Evolutionary conservation across 805 yeast species (phyloP).

Genomic region (Saccharomycopsis vini): DNA sequence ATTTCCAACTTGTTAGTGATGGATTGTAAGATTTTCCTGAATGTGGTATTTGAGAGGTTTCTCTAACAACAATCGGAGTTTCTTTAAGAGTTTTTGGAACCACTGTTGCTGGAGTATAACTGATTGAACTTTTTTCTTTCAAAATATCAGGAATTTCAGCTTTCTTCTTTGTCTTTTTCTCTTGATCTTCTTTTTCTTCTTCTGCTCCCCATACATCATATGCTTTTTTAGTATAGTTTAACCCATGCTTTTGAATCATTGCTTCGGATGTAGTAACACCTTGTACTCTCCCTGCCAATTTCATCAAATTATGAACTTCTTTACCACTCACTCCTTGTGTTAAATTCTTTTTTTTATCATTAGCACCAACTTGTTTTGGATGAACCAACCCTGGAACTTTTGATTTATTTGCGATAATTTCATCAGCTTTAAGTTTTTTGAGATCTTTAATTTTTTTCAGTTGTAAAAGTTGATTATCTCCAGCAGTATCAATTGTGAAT

Average conservation of each 20-base stretch:
- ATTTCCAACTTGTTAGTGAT: slow-evolving; percentile 72
- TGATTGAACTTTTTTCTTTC: slow-evolving; percentile 30
- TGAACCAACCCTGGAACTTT: slow-evolving; percentile 57
- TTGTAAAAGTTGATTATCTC: slow-evolving; percentile 37
- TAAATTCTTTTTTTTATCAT: slow-evolving; percentile 30
- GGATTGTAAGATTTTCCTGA: slow-evolving; percentile 95
- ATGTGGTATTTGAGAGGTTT: slow-evolving; percentile 49
- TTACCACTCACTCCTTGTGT: slow-evolving; percentile 57
- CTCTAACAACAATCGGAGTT: slow-evolving; percentile 45
- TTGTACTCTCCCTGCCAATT: slow-evolving; percentile 63
- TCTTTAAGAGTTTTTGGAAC: slow-evolving; percentile 45
- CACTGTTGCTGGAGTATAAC: slow-evolving; percentile 42
- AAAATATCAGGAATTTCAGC: slow-evolving; percentile 32
- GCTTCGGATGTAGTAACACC: slow-evolving; percentile 45
- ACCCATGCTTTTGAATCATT: slow-evolving; percentile 56
- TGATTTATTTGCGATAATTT: slow-evolving; percentile 69
- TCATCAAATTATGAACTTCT: slow-evolving; percentile 58
- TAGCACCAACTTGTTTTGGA: slow-evolving; percentile 31
- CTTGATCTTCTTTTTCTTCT: slow-evolving; percentile 15
- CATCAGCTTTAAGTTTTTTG: slow-evolving; percentile 48
- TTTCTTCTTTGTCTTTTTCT: slow-evolving; percentile 21
- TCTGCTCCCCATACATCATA: slow-evolving; percentile 59
- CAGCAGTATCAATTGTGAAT: slow-evolving; percentile 60
- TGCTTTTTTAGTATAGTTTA: slow-evolving; percentile 34
- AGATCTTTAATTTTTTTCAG: slow-evolving; percentile 32